Evolutionary conservation across 352 stramenopile species (phyloP).

Genomic region (Phytophthora idaei): DNA sequence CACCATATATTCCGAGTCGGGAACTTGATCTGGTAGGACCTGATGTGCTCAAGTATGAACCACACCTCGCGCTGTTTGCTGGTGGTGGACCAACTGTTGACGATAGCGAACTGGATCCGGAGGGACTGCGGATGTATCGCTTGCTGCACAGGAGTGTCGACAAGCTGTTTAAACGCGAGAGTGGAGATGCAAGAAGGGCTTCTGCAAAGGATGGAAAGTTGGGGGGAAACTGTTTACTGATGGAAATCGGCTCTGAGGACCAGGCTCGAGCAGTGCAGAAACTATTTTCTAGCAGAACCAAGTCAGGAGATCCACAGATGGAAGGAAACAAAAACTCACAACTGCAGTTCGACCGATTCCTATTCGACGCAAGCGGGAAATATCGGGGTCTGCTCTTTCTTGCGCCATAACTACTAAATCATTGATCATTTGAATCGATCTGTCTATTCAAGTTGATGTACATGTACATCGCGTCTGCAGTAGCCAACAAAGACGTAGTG

Average conservation of each 20-base stretch:
- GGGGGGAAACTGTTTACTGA: constrained; percentile 31
- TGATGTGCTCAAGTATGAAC: constrained; percentile 71
- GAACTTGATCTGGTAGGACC: constrained; percentile 61
- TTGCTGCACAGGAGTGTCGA: constrained; percentile 39
- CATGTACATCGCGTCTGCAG: too few relatives aligned
- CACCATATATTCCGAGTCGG: constrained; percentile 67
- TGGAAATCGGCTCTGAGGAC: constrained; percentile 65
- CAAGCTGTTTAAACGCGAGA: constrained; percentile 35
- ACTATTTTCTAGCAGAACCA: constrained; percentile 37
- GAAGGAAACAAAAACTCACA: not conserved
- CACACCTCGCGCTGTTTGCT: constrained; percentile 76
- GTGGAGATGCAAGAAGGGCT: not conserved
- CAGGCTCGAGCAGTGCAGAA: constrained; percentile 52
- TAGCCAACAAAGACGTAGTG: too few relatives aligned
- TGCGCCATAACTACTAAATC: not conserved
- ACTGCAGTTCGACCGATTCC: constrained; percentile 39
- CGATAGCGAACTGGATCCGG: constrained; percentile 16
- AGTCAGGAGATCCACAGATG: not conserved
- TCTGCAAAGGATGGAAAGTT: not conserved
- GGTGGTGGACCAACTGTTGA: constrained; percentile 32
- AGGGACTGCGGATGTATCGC: constrained; percentile 65
- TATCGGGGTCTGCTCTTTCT: constrained; percentile 51
- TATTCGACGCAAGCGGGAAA: constrained; percentile 46
- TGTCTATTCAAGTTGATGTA: too few relatives aligned
- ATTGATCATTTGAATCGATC: not conserved